Evolutionary conservation across 1,139 yeast genomes (phyloP), one percentile per base, ranked within the genome.

Genomic region (Pichia sp.): DNA sequence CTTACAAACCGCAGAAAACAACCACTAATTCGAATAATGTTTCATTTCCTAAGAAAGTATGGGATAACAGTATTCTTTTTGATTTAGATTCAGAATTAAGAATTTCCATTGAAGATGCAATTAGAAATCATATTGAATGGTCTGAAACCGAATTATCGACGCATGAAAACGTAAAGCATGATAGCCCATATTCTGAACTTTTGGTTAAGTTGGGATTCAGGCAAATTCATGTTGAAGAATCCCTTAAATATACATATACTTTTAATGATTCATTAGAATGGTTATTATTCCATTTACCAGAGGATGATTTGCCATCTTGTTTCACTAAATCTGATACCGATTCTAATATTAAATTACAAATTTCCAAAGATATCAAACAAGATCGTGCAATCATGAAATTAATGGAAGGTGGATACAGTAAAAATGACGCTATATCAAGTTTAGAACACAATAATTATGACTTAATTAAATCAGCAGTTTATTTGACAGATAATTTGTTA

Each of bases 201-300:
- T 68, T 79, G 31, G 54, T 58, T 7, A 62, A 64, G 4, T 66
- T 87, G 5, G 95, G 95, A 0, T 92, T 92, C 59, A 75, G 92
- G 52, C 66, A 68, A 37, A 62, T 76, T 2, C 97, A 90, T 60
- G 78, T 85, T 1, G 67, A 69, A 4, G 97, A 92, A 59, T 81
- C 97, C 0, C 68, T 86, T 47, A 67, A 71, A 36, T 85, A 85
- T 58, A 76, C 88, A 3, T 56, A 66, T 2, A 61, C 74, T 0
- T 81, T 83, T 40, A 67, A 69, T 0, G 78, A 75, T 47, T 76
- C 86, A 1, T 67, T 87, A 36, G 94, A 92, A 46, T 92, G 96
- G 87, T 73, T 90, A 28, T 67, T 90, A 11, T 83, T 90, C 57
- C 94, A 90, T 60, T 76, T 90, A 3, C 97, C 97, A 0, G 97